These are phyloP conservation scores for Osmozyma mogii DNA, from an alignment of 805 yeast species.

Conservation along the genomic window DNA sequence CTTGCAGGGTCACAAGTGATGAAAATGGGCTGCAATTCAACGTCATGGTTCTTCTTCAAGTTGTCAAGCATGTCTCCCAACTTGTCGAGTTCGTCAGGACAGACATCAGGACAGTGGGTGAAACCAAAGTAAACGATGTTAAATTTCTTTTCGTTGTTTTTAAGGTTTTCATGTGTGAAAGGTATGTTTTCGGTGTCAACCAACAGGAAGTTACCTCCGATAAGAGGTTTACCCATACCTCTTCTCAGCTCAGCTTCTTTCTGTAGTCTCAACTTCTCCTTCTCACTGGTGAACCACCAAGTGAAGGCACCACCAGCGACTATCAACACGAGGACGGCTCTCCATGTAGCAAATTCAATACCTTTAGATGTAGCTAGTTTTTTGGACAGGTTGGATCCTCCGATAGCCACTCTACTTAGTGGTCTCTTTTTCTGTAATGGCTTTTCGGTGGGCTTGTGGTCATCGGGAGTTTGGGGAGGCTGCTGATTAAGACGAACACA, in stretches of 20 bases:
- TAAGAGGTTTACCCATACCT: conserved; percentile 85
- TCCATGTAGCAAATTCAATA: conserved; percentile 79
- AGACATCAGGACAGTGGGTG: conserved; percentile 96
- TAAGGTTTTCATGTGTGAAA: conserved; percentile 72
- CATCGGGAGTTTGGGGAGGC: not conserved
- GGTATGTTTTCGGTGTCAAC: conserved; percentile 60
- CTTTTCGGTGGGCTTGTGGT: not conserved
- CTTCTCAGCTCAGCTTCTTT: conserved; percentile 78
- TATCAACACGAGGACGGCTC: conserved; percentile 61
- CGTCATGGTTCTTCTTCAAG: conserved; percentile 46
- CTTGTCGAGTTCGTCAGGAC: conserved; percentile 96
- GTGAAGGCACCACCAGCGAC: conserved; percentile 67
- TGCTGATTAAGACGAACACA: no score
- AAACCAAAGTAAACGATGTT: conserved; percentile 91
- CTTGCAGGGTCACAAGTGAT: conserved; percentile 97
- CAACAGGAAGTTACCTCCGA: conserved; percentile 84
- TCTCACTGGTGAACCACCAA: conserved; percentile 66
- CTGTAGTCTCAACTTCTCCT: conserved; percentile 63
- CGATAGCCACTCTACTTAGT: conserved; percentile 72
- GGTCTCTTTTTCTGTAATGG: conserved; percentile 41
- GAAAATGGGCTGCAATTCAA: conserved; percentile 75
- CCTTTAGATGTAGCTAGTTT: conserved; percentile 32
- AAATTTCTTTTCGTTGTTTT: conserved; percentile 55
- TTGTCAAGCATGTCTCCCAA: conserved; percentile 64
- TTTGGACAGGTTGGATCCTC: conserved; percentile 38